phyloP scores from a whole-genome alignment of 164 flowering plant genomes.

The Vitis riparia region DNA sequence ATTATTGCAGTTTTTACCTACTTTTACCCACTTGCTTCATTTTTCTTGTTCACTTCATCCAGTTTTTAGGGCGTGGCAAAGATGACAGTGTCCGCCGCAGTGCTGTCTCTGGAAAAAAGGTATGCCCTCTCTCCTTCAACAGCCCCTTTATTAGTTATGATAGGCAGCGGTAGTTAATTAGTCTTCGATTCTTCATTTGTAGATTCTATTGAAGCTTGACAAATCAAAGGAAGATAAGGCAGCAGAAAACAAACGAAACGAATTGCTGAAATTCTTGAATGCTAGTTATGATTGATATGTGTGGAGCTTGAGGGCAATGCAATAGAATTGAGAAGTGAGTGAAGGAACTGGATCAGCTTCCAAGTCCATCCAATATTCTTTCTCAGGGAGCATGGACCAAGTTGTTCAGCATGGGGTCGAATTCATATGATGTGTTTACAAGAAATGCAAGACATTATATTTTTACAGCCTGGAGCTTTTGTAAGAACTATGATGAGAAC shows the following conservation, averaged over 20 bases:
- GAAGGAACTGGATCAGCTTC: neutral
- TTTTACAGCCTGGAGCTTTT: neutral
- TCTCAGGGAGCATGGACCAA: neutral
- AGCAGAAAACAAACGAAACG: conserved; percentile 84
- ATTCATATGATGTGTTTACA: neutral
- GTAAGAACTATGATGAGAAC: neutral
- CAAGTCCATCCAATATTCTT: neutral
- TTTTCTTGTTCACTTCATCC: conserved; percentile 9
- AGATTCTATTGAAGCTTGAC: conserved; percentile 91
- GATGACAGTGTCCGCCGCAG: conserved; percentile 94
- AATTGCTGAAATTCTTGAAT: conserved; percentile 88
- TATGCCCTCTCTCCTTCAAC: conserved; percentile 8
- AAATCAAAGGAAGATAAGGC: conserved; percentile 91
- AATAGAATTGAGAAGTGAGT: neutral
- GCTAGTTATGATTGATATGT: conserved; percentile 84
- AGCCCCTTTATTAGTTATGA: no score
- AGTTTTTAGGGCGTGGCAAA: conserved; percentile 89
- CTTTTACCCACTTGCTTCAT: neutral
- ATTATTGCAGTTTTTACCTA: neutral
- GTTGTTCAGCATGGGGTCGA: neutral
- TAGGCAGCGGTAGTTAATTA: neutral
- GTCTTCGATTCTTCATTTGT: conserved; percentile 8
- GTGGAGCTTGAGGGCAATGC: neutral
- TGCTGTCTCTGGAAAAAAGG: conserved; percentile 98
- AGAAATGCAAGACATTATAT: neutral